These are phyloP conservation scores for Penicillium sp. DNA, from an alignment of 2,329 filamentous ascomycete genomes.

Conservation along the genomic window DNA sequence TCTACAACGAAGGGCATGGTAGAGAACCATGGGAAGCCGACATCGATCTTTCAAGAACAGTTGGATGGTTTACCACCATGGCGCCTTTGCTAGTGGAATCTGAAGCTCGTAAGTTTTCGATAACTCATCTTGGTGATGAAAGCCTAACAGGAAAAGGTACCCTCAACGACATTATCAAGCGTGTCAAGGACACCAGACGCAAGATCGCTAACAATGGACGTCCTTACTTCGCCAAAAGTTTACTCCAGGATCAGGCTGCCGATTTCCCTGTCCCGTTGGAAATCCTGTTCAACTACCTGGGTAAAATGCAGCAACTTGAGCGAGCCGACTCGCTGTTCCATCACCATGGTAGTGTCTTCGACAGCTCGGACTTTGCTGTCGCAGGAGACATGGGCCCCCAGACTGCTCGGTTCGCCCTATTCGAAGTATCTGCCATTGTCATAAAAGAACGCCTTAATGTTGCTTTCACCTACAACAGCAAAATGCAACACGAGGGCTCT, in stretches of 20 bases:
- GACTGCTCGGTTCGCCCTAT: conserved; percentile 48
- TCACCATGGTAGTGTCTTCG: conserved; percentile 37
- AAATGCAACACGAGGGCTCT: conserved; percentile 45
- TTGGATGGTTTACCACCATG: conserved; percentile 53
- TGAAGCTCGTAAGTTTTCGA: conserved; percentile 22
- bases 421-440: conserved; percentile 53
- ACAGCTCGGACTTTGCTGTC: conserved; percentile 30
- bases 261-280: conserved; percentile 42
- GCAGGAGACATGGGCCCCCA: conserved; percentile 46
- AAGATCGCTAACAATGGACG: conserved; percentile 32
- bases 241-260: conserved; percentile 31
- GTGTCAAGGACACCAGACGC: conserved; percentile 41
- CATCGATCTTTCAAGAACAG: conserved; percentile 48
- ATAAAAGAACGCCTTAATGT: conserved; percentile 48
- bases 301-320: conserved; percentile 46
- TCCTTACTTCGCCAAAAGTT: conserved; percentile 36
- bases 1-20: conserved; percentile 53
- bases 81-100: conserved; percentile 41
- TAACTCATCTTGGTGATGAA: neutral
- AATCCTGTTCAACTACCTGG: conserved; percentile 43
- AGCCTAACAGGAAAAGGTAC: conserved; percentile 18
- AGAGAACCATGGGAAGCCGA: conserved; percentile 46
- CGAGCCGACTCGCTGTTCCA: conserved; percentile 44
- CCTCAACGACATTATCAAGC: conserved; percentile 34
- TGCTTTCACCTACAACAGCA: conserved; percentile 50